Evolutionary conservation across 2,329 filamentous ascomycete genomes (phyloP).

Genomic region (Dactylellina drechsleri): DNA sequence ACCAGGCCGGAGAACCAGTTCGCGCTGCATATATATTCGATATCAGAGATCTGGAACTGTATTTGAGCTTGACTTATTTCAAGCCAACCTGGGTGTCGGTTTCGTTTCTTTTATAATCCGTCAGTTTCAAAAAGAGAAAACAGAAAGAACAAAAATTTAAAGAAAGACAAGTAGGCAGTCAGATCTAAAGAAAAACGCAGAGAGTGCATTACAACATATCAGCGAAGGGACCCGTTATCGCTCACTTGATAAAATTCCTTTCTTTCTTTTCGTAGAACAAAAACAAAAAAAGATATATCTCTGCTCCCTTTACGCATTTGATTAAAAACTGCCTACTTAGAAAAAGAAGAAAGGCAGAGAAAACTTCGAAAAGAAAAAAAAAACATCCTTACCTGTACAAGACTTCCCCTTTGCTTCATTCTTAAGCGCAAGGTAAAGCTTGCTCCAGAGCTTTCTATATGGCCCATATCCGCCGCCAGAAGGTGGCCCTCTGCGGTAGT

Average conservation of each 20-base stretch:
- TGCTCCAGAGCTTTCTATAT: slow-evolving; percentile 29
- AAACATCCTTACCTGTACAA: slow-evolving; percentile 26
- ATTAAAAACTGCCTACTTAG: slow-evolving; percentile 10
- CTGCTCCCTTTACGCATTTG: slow-evolving; percentile 29
- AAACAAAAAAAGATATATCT: slow-evolving; percentile 34
- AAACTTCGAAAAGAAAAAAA: slow-evolving; percentile 5
- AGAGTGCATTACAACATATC: slow-evolving; percentile 29
- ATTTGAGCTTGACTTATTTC: slow-evolving; percentile 22
- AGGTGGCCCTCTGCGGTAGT: slow-evolving; percentile 57
- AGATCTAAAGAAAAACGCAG: slow-evolving; percentile 8
- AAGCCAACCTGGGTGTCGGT: slow-evolving; percentile 31
- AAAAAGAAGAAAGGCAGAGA: no score
- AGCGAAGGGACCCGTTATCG: slow-evolving; percentile 23
- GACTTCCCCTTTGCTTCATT: slow-evolving; percentile 21
- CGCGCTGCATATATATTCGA: slow-evolving; percentile 25
- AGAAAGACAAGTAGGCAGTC: slow-evolving; percentile 16
- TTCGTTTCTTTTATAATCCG: slow-evolving; percentile 30
- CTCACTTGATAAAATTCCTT: slow-evolving; percentile 21
- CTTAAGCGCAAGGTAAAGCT: slow-evolving; percentile 17
- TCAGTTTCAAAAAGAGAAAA: slow-evolving; percentile 39
- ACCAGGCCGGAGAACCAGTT: slow-evolving; percentile 20
- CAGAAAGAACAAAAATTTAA: slow-evolving; percentile 25
- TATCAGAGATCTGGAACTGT: slow-evolving; percentile 47
- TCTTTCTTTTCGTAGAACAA: slow-evolving; percentile 32
- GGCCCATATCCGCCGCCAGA: slow-evolving; percentile 34